Evolutionary conservation across 2,329 filamentous ascomycete genomes (phyloP).

Genomic region (Zymoseptoria tritici): DNA sequence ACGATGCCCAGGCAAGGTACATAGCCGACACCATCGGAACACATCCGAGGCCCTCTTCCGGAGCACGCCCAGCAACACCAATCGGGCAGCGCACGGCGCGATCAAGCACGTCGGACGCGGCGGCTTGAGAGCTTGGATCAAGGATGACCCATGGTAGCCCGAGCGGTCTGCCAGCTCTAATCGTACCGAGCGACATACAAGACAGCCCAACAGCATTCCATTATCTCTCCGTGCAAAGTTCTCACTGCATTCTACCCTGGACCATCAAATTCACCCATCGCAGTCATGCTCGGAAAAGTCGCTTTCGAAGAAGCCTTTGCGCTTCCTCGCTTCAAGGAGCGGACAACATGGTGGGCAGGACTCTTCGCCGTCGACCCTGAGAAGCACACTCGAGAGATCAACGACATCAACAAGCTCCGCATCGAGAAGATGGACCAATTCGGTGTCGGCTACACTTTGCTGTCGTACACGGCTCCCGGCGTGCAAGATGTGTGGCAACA

Average conservation of each 20-base stretch:
- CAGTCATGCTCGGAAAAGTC: conserved; percentile 51
- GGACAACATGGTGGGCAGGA: conserved; percentile 54
- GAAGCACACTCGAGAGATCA: conserved; percentile 51
- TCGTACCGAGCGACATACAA: not conserved
- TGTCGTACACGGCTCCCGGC: conserved; percentile 43
- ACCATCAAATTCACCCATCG: not conserved
- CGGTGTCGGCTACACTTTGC: conserved; percentile 42
- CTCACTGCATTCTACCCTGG: not conserved
- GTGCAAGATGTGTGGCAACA: conserved; percentile 42
- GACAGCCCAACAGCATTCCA: no score
- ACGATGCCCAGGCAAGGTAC: not conserved
- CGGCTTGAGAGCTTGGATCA: not conserved
- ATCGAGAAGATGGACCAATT: conserved; percentile 39
- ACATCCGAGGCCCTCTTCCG: not conserved
- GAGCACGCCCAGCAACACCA: not conserved
- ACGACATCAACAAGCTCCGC: conserved; percentile 38
- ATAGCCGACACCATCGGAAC: not conserved
- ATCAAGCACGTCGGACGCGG: not conserved
- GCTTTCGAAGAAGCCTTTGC: conserved; percentile 57
- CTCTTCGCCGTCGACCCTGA: conserved; percentile 54
- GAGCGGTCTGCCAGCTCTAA: not conserved
- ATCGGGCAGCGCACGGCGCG: no score
- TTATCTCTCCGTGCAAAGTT: not conserved
- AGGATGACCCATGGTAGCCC: not conserved
- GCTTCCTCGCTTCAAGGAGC: conserved; percentile 51